Evolutionary conservation across 352 stramenopile genomes (phyloP).

Genomic region (Pythium phragmitis): DNA sequence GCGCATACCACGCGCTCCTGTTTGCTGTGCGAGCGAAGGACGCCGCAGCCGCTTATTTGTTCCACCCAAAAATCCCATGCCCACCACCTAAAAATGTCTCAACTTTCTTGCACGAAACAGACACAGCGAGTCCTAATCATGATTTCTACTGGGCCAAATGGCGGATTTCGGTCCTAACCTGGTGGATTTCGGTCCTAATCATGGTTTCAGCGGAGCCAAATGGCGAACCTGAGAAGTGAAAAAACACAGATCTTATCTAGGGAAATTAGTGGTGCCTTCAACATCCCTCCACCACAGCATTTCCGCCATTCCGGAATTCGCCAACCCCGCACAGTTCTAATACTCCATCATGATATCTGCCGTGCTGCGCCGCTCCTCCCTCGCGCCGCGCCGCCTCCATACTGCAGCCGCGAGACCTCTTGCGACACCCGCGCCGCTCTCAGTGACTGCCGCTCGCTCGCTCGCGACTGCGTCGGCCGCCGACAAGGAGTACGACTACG

Average conservation of each 20-base stretch:
- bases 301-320: neutral
- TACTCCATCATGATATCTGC: slow-evolving; percentile 5
- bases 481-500: slow-evolving; percentile 83
- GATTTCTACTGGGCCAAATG: too few relatives aligned
- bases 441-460: neutral
- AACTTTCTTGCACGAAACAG: too few relatives aligned
- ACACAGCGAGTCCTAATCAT: too few relatives aligned
- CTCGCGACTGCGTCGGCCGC: slow-evolving; percentile 14
- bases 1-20: too few relatives aligned
- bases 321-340: neutral
- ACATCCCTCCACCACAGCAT: neutral
- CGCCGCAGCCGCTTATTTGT: too few relatives aligned
- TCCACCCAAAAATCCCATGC: too few relatives aligned
- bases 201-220: neutral
- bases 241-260: neutral
- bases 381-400: neutral
- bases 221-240: slow-evolving; percentile 5
- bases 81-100: too few relatives aligned
- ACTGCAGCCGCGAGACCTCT: neutral
- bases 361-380: slow-evolving; percentile 1
- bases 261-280: neutral
- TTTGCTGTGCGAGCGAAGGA: too few relatives aligned
- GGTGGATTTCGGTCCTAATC: neutral
- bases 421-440: neutral
- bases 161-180: neutral